Conservation (phyloP, 2,329 filamentous ascomycete species). For the Aspergillus sp. region DNA sequence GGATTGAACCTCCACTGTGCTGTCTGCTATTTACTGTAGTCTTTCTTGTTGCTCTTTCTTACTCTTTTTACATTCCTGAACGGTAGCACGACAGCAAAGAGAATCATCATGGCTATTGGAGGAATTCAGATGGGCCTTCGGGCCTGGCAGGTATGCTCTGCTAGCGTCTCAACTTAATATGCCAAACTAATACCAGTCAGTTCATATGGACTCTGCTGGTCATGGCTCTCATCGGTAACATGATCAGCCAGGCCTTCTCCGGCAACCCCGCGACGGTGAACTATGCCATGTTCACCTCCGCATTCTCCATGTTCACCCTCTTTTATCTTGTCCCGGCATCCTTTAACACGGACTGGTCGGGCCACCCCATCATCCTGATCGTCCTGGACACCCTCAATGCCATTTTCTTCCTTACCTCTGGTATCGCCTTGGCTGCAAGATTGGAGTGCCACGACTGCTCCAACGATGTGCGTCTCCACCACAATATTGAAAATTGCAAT, state of each 20-base stretch:
- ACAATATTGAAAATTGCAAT: background rate
- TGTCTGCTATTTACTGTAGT: background rate
- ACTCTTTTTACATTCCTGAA: background rate
- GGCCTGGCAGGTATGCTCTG: slow-evolving; percentile 24
- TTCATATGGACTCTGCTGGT: slow-evolving; percentile 55
- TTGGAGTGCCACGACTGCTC: slow-evolving; percentile 40
- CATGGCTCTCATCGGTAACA: slow-evolving; percentile 57
- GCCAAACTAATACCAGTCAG: slow-evolving; percentile 27
- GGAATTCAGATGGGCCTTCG: slow-evolving; percentile 25
- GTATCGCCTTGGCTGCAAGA: slow-evolving; percentile 43
- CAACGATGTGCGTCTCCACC: slow-evolving; percentile 36
- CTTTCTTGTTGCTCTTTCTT: too few relatives aligned
- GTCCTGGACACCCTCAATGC: slow-evolving; percentile 42
- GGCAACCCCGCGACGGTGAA: slow-evolving; percentile 54
- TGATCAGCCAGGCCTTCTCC: slow-evolving; percentile 47
- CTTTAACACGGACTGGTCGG: slow-evolving; percentile 32
- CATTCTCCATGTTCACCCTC: slow-evolving; percentile 43
- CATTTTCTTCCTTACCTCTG: slow-evolving; percentile 44
- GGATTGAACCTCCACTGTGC: slow-evolving; percentile 6
- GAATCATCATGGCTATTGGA: slow-evolving; percentile 19
- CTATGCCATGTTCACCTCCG: slow-evolving; percentile 44
- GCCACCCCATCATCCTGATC: slow-evolving; percentile 39
- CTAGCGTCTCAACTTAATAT: background rate
- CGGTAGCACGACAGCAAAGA: background rate
- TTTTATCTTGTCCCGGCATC: slow-evolving; percentile 43